Percentiles rank a stretch among this genome's conserved stretches.
These are phyloP conservation scores for Tremella mesenterica DNA, from an alignment of 768 basidiomycete species.

Conservation along the genomic window DNA sequence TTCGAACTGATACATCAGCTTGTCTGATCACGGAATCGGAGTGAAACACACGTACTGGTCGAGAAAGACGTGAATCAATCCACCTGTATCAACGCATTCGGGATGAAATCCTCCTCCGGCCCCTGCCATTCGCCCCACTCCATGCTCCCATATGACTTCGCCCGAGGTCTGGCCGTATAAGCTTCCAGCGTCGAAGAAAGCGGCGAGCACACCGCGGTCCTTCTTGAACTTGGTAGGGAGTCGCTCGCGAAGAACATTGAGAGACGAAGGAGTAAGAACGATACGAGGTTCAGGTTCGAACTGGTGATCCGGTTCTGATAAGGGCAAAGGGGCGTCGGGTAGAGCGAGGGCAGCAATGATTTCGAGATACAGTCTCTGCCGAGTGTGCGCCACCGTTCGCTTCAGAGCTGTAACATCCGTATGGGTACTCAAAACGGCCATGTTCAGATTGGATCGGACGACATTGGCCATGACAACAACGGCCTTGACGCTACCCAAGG, in stretches of 20 bases:
- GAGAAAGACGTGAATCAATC: conserved; percentile 31
- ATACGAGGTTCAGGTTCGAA: conserved; percentile 8
- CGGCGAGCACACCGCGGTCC: conserved; percentile 22
- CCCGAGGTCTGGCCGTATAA: conserved; percentile 26
- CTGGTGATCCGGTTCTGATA: conserved; percentile 2
- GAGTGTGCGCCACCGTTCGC: conserved; percentile 20
- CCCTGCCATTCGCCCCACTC: conserved; percentile 28
- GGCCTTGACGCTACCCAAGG: conserved; percentile 8
- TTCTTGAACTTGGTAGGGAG: conserved; percentile 19
- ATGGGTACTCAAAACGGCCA: conserved; percentile 5
- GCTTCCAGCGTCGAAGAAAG: conserved; percentile 10
- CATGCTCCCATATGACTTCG: conserved; percentile 38
- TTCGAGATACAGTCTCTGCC: conserved; percentile 19
- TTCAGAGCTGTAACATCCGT: conserved; percentile 16
- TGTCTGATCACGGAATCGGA: neutral
- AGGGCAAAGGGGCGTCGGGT: conserved; percentile 13
- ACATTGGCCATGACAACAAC: conserved; percentile 21
- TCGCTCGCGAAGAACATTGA: conserved; percentile 12
- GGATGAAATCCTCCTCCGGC: conserved; percentile 17
- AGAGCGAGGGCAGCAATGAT: conserved; percentile 18
- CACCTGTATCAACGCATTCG: neutral
- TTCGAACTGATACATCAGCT: conserved; percentile 28
- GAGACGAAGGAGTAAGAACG: conserved; percentile 19
- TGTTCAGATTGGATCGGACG: conserved; percentile 16
- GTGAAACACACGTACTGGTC: conserved; percentile 37